Evolutionary conservation across 768 basidiomycete genomes (phyloP), one percentile per base, ranked within the genome.

Genomic region (Tricholoma matsutake): DNA sequence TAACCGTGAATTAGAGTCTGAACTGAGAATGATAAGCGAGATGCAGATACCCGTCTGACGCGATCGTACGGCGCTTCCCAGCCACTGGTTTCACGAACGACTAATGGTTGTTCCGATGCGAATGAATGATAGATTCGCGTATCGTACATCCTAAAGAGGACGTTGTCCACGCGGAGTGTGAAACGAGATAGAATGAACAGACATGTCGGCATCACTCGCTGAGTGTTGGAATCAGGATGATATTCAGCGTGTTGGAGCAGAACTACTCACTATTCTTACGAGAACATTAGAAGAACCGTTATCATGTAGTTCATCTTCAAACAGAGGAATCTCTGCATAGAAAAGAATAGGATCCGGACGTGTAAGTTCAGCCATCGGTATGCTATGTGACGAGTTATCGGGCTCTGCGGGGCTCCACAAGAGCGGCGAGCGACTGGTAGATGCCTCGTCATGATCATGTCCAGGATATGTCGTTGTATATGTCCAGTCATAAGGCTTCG

Each of bases 171-270:
- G 22, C 97, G 86, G 5, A 99, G 81, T n/a, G 90, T 94, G 71
- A 96, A 93, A 11, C 97, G 86, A 1, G 86, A 80, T 8, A 99
- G 86, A 64, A 98, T 84, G 75, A 98, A 98, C 63, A 98, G 81
- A 57, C 91, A 98, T 7, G 88, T 89, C 2, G 96, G 94, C 96
- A 98, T 99, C 45, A 99, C 96, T 54, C 97, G 89, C 96, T 98
- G 69, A 22, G 47, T 61, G 39, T 59, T 29, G 37, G 58, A 35
- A 37, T 37, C 2, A 56, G 60, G 22, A 56, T 34, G 22, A 49
- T 14, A 31, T 51, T 29, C 16, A 10, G 8, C 16, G 7, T 31
- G 29, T 32, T 53, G 31, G 32, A 53, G 16, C n/a, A n/a, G 32
- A 7, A 18, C 20, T 55, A 82, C 92, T 74, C 71, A 98, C 96